Base-by-base conservation (phyloP, 2,329 filamentous ascomycete genomes). In the Clonostachys sp. region DNA sequence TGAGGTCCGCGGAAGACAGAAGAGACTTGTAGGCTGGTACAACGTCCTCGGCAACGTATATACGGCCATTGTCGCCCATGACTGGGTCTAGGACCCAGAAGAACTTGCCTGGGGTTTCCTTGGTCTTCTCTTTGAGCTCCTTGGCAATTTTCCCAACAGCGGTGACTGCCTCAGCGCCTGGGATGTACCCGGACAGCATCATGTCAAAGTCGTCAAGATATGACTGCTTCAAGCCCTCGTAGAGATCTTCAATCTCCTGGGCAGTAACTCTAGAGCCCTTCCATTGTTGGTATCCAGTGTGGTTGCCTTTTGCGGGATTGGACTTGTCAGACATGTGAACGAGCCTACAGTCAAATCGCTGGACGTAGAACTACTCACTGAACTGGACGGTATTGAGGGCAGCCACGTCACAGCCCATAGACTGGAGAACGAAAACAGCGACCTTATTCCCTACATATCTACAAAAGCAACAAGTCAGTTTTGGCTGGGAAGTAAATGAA, bases 371-470 rank as follows among this genome's bases (percentile, higher is more conserved):
- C 20, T 35, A 18, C 86, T 66, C 74, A 96, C 92, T 97, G 73
- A 96, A 99, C 60, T 99, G 88, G 7, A 99, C 94, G 0, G 94
- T 99, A 65, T 99, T 96, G 59, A 99, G 78, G 3, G 91, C 89
- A 9, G 91, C 87, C 7, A 96, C 92, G 60, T 99, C 92, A 62
- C 91, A 96, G 43, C 94, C 94, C 45, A 99, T 72, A 1, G 88
- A 87, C 67, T 99, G 92, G 78, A 99, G 86, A 55, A 91, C 89
- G 62, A 96, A 95, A 2, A 91, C 91, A 40, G 91, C 91, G 76
- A 99, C 96, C 60, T 92, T 96, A 66, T 99, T 99, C 45, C 94
- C 94, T 56, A 99, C 94, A 78, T 96, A 92, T 64, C 94, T 96
- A 53, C 16, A 39, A 33, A 35, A 13, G 33, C 43, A 42, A 17